A percentile compares a stretch with the other conserved stretches of the same genome.
These are phyloP conservation scores for Deuterostichococcus epilithicus DNA, from an alignment of 139 green algal species.

Conservation along the genomic window DNA sequence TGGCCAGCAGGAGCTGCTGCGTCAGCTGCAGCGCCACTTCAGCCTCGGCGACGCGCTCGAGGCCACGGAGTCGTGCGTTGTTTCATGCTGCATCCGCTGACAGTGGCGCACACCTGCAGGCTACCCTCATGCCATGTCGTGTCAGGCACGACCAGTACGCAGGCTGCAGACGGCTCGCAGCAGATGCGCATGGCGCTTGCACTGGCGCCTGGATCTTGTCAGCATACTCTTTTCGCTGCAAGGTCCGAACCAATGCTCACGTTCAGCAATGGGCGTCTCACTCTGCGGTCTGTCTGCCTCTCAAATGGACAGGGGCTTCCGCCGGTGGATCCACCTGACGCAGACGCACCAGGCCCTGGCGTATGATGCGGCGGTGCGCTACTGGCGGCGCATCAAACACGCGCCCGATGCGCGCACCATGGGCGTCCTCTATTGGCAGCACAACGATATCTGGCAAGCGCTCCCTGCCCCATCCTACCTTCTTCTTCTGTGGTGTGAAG, in stretches of 20 bases:
- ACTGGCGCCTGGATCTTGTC: too few relatives aligned
- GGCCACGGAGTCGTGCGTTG: neutral
- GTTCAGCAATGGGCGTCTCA: neutral
- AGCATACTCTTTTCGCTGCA: neutral
- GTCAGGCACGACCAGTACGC: neutral
- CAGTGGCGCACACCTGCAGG: slow-evolving; percentile 5
- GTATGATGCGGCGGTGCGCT: slow-evolving; percentile 55
- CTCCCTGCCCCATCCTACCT: neutral
- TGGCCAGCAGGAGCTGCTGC: slow-evolving; percentile 52
- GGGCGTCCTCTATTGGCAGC: slow-evolving; percentile 82
- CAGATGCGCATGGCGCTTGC: neutral
- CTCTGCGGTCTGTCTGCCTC: neutral
- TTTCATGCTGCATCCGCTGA: slow-evolving; percentile 6
- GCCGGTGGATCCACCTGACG: slow-evolving; percentile 54
- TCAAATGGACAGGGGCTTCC: slow-evolving; percentile 14
- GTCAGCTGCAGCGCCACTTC: slow-evolving; percentile 59
- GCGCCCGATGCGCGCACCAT: slow-evolving; percentile 51
- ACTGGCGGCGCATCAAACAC: slow-evolving; percentile 56
- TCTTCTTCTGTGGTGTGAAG: neutral
- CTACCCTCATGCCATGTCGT: neutral
- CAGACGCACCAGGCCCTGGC: slow-evolving; percentile 65
- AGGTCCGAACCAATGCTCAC: neutral
- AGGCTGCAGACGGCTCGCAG: neutral
- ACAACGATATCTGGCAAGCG: slow-evolving; percentile 75
- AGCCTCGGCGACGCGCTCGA: slow-evolving; percentile 15